Evolutionary conservation across 2,329 filamentous ascomycete species (phyloP), one percentile per base, ranked within the genome.

Genomic region (Pseudofabraea citricarpa): DNA sequence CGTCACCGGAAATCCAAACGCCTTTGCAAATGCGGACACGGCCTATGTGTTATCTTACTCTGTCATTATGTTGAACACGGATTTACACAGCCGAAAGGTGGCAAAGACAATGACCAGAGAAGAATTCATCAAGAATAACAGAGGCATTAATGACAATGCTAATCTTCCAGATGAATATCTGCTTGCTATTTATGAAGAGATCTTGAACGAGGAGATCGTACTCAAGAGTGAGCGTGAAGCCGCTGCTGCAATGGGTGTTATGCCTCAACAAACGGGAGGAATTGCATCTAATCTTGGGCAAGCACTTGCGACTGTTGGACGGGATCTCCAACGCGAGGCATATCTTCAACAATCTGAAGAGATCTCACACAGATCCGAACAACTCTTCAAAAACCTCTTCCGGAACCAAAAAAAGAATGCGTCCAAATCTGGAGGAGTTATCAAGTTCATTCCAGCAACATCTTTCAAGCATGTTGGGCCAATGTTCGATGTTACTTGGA

Each of bases 401-500:
- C 85, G 89, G 56, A 90, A 88, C 40, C 93, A 98, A 64, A 83
- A 87, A 39, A 84, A 82, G 57, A 93, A 87, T 47, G 81, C 87
- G 2, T 70, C 85, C 32, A 85, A 85, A 53, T 62, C 77, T 61
- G 68, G 81, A 9, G 68, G 81, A 9, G n/a, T 66, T 64, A 56
- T 83, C 73, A 67, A 82, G 71, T 98, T 93, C 64, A 94, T 98
- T 43, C 87, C 89, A 1, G 93, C 93, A 3, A 93, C 89, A 2
- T 97, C 90, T 0, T 90, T 89, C 62, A 91, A 89, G 56, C 93
- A 98, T 63, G 87, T 96, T 39, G 93, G 93, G 0, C 90, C 93
- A 1, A 98, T 98, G 93, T 97, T 98, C 60, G 90, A 95, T 57
- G 90, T 95, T 19, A 94, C 90, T 0, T 98, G 93, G 93, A 98